Base-by-base conservation (phyloP, 495 filamentous ascomycete genomes). In the Aspergillus taichungensis region DNA sequence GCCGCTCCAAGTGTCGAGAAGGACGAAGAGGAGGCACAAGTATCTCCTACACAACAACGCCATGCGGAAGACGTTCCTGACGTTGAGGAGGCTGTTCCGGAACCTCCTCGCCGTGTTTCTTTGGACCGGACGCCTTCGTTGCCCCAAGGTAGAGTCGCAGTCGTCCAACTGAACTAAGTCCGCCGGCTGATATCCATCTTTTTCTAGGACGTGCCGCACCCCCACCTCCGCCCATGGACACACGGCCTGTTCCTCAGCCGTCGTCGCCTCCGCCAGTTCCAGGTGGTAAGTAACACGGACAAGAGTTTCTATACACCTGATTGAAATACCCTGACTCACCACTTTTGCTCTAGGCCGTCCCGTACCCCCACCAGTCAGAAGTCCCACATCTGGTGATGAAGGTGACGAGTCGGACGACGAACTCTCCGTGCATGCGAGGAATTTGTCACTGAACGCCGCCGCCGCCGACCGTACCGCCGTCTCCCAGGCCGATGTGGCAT, bases 361-460 rank as follows among this genome's bases (percentile, higher is more conserved):
- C 34, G 66, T 71, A 13, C 72, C 73, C 52, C 75, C 72, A 24
- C 57, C 69, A 48, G 63, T 73, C 7, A 61, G 64, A 34, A 66
- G 65, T 43, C 61, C 75, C 37, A 66, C 71, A 40, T 86, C 87
- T 34, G 82, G 76, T 29, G 89, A 82, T 50, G 74, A 79, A 46
- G 91, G 90, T 24, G 94, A 90, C 6, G 87, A 83, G 56, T 95
- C 91, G 8, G 94, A 94, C 63, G 94, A 97, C 64, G 92, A 98
- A 57, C 69, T 94, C 63, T 92, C 88, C n/a, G 65, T 78, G 40
- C 74, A 76, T 50, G 69, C 80, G 18, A 59, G 59, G 40, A 73
- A 64, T 37, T 37, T 71, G 31, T 78, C 76, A 7, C 43, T 77
- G 35, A 66, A 54, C 34, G 42, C 57, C 42, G 50, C 49, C 30